A percentile compares a stretch with the other conserved stretches of the same genome.
Conservation (phyloP, 345 rosid genomes). For the Populus nigra region DNA sequence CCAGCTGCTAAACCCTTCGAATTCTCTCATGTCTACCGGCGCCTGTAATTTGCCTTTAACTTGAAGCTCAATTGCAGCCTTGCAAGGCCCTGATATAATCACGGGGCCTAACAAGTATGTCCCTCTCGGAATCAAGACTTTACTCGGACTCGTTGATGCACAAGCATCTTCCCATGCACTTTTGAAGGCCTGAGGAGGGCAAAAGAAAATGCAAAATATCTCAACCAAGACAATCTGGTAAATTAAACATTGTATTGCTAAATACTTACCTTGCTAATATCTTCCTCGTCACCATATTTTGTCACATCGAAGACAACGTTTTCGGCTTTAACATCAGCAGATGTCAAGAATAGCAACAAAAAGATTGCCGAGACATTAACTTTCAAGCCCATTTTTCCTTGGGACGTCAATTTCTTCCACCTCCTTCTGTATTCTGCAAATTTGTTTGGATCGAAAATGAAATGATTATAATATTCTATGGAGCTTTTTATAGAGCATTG, state of each 20-base stretch:
- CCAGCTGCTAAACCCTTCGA: constrained; percentile 25
- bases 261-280: neutral
- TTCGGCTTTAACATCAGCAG: neutral
- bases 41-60: constrained; percentile 45
- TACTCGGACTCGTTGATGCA: constrained; percentile 18
- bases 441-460: too few species aligned
- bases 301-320: neutral
- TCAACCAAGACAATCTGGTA: neutral
- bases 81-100: constrained; percentile 49
- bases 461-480: too few species aligned
- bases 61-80: constrained; percentile 28
- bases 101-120: constrained; percentile 27
- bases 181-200: constrained; percentile 27
- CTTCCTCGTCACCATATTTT: neutral
- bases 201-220: neutral
- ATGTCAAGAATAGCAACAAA: neutral
- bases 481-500: too few species aligned
- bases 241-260: neutral
- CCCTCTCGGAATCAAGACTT: constrained; percentile 38
- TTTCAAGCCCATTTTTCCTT: neutral
- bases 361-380: neutral
- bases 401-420: too few species aligned
- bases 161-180: constrained; percentile 42
- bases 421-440: too few species aligned
- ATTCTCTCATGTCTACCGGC: constrained; percentile 1